Base-by-base conservation (phyloP, 306 rosid genomes). In the Prosopis cineraria region DNA sequence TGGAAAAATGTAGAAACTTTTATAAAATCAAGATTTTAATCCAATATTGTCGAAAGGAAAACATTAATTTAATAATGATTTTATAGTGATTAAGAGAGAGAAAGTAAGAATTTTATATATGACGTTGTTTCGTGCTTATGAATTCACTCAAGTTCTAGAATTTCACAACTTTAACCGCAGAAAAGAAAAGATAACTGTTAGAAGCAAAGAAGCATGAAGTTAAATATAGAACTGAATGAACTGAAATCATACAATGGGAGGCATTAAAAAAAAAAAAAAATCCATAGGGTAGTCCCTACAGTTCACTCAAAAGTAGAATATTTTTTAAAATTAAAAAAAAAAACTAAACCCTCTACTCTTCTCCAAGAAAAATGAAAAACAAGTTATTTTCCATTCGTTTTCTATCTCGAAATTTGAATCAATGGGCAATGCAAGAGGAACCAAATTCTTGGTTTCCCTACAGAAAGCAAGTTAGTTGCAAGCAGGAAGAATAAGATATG, bases 401-500 rank as follows among this genome's bases (percentile, higher is more conserved):
- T 72, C 74, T 70, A 34, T 77, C 30, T 67, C 82, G 76, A 78
- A 72, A 24, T 82, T 84, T 44, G 37, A 36, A 53, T 59, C 75
- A 70, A 65, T 22, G 31, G 71, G 80, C 40, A 75, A 20, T 70
- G 0, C 6, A 36, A 45, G 79, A 36, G 59, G 83, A 87, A 84
- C 83, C 88, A 87, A 73, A 82, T 84, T 84, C 30, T 85, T 13
- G 80, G 87, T 39, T 79, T 86, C 78, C 20, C 44, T 40, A 25
- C 6, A 73, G 10, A 52, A 53, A 53, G 1, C 8, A 7, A 14
- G 70, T 84, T 92, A 86, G 25, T 75, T 74, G 81, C 99, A 93
- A 47, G 91, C 96, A 67, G 90, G 81, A 50, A 85, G 78, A 50
- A 29, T 56, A 72, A 85, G 81, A 82, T 87, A 80, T 59, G 99